Evolutionary conservation across 2,329 filamentous ascomycete species (phyloP), one percentile per base, ranked within the genome.

Genomic region (Diplodia intermedia): DNA sequence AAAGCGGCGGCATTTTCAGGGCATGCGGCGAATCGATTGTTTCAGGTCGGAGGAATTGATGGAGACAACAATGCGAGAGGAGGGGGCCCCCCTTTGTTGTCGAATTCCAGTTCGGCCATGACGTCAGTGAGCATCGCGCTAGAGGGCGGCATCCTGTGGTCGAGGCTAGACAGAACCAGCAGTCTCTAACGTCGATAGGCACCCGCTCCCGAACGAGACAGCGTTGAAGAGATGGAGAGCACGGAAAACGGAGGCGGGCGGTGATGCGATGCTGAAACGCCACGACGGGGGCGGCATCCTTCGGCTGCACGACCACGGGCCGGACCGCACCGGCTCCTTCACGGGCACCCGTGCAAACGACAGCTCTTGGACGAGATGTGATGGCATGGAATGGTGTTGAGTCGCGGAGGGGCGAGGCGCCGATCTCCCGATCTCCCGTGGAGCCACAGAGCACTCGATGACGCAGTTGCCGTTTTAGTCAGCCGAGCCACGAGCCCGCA

Each of bases 1-100:
- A 75, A 29, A 76, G 49, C 33, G 71, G 72, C 67, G 75, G 75
- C 76, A 77, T 76, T 36, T 14, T 69, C 68, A 43, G 4, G 20
- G 33, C 20, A 14, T 26, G 23, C 23, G 23, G 23, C 23, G 12
- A 20, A 33, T 33, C 23, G 50, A 55, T 43, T 12, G 14, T 14
- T 31, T 49, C 26, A 9, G 23, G 31, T 52, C 23, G 33, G 54
- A 38, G 36, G 31, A 47, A 8, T 36, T 23, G 60, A 52, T 18
- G 60, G 14, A 23, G 60, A 49, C 7, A 29, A 47, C 38, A 43
- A 15, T 11, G 20, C 20, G 36, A 47, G 15, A 38, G 38, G n/a
- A 29, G n/a, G 57, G 31, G 57, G 31, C 18, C 38, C 4, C 57
- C 57, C 57, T 62, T 62, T 62, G 40, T 50, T 62, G 40, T 31